Percentiles rank a stretch among this genome's conserved stretches.
phyloP scores from a whole-genome alignment of 2,329 filamentous ascomycete genomes.

The Diaporthe amygdali region DNA sequence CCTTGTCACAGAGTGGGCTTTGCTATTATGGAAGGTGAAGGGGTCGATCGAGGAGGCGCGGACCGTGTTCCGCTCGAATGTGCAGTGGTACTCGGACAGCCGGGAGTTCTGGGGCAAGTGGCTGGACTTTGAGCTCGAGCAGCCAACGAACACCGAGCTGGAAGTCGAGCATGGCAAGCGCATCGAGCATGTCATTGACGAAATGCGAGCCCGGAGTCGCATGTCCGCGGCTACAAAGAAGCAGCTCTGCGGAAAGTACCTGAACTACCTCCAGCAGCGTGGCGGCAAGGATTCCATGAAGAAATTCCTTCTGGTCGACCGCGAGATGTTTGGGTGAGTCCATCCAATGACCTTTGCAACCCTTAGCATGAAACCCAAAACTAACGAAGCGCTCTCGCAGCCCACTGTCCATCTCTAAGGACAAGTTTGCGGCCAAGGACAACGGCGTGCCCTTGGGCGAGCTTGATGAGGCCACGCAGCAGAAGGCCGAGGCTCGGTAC shows the following conservation, averaged over 20 bases:
- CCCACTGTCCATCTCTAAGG: constrained; percentile 50
- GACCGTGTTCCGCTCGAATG: constrained; percentile 80
- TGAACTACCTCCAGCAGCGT: constrained; percentile 82
- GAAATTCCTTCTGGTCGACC: constrained; percentile 82
- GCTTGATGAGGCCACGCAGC: constrained; percentile 55
- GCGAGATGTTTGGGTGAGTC: constrained; percentile 82
- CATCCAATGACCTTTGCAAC: background rate
- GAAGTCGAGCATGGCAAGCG: constrained; percentile 71
- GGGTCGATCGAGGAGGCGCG: constrained; percentile 81
- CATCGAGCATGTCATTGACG: constrained; percentile 81
- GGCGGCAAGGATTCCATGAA: constrained; percentile 85
- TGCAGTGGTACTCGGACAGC: constrained; percentile 85
- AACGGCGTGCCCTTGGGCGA: constrained; percentile 48
- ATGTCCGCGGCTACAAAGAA: constrained; percentile 72
- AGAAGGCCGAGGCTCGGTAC: constrained; percentile 57
- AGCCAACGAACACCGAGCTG: constrained; percentile 70
- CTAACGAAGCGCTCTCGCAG: constrained; percentile 36
- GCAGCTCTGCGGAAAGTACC: constrained; percentile 78
- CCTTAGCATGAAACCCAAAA: background rate
- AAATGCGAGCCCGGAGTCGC: constrained; percentile 74
- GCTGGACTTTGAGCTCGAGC: constrained; percentile 86
- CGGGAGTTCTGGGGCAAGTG: constrained; percentile 89
- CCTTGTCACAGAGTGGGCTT: constrained; percentile 87
- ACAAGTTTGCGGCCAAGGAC: constrained; percentile 48
- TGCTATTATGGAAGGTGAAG: constrained; percentile 85